A percentile compares a stretch with the other conserved stretches of the same genome.
Conservation (phyloP, 129 eudicot genomes). For the Smallanthus sonchifolius region DNA sequence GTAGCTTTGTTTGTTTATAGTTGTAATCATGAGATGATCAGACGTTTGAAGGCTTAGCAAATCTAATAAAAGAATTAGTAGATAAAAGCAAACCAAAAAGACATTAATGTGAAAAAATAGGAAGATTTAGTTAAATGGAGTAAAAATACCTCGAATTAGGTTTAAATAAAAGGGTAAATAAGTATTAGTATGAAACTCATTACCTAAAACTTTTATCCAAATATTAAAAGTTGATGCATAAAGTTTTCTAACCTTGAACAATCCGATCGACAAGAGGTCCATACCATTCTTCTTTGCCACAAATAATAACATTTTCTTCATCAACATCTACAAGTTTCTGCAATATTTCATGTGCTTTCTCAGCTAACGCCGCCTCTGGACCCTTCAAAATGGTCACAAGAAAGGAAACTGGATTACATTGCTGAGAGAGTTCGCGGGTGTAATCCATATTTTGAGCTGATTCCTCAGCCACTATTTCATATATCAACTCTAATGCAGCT, state of each 20-base stretch:
- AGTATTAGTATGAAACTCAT: background rate
- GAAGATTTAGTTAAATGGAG: background rate
- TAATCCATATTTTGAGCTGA: conserved; percentile 34
- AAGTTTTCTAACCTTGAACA: conserved; percentile 43
- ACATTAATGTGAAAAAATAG: background rate
- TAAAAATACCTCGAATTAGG: background rate
- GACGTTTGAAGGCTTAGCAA: background rate
- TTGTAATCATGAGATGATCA: background rate
- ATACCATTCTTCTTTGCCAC: conserved; percentile 57
- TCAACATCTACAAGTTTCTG: conserved; percentile 45
- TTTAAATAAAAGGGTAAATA: background rate
- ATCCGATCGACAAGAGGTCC: conserved; percentile 40
- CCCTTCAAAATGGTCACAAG: conserved; percentile 38
- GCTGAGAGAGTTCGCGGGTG: conserved; percentile 38
- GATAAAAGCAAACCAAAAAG: background rate
- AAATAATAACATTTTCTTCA: conserved; percentile 35
- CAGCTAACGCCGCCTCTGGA: conserved; percentile 20
- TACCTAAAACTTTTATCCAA: background rate
- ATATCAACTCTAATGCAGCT: conserved; percentile 50
- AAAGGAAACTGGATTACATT: conserved; percentile 34
- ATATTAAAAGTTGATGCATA: background rate
- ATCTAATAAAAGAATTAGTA: background rate
- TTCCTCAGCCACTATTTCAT: conserved; percentile 38
- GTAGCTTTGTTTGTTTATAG: background rate
- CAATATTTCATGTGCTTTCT: conserved; percentile 43